Percentiles rank a stretch among this genome's conserved stretches.
Conservation (phyloP, 331 rosid genomes). For the Erythrophleum ivorense region DNA sequence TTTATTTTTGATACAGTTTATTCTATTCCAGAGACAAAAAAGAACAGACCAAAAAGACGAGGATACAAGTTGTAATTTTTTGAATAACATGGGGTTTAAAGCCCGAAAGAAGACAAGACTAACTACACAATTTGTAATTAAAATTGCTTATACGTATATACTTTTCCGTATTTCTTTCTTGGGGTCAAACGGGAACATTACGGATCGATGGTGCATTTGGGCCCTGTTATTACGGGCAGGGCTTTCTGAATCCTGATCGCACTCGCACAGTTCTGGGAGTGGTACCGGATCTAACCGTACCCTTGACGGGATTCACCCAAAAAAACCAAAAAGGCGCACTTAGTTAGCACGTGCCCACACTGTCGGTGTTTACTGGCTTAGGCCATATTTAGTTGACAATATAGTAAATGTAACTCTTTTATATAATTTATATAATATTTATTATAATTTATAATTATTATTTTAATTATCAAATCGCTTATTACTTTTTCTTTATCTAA, state of each 20-base stretch:
- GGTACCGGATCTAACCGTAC: conserved; percentile 47
- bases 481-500: too few species aligned
- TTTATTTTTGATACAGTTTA: neutral
- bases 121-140: too few species aligned
- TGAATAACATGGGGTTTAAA: too few species aligned
- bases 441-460: too few species aligned
- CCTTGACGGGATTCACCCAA: conserved; percentile 27
- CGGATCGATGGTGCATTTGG: conserved; percentile 35
- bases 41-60: neutral
- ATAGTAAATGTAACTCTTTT: too few species aligned
- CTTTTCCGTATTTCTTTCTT: neutral
- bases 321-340: conserved; percentile 34
- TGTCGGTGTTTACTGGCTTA: conserved; percentile 59
- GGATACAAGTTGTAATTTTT: neutral
- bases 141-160: neutral
- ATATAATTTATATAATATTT: too few species aligned
- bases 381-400: too few species aligned
- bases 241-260: neutral
- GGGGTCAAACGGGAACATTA: neutral
- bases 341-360: conserved; percentile 52
- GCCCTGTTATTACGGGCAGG: conserved; percentile 29
- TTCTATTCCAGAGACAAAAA: neutral
- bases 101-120: too few species aligned
- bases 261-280: conserved; percentile 36
- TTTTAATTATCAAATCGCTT: too few species aligned